A percentile compares a stretch with the other conserved stretches of the same genome.
These are phyloP conservation scores for Myxozyma monticola DNA, from an alignment of 805 yeast genomes.

Conservation along the genomic window DNA sequence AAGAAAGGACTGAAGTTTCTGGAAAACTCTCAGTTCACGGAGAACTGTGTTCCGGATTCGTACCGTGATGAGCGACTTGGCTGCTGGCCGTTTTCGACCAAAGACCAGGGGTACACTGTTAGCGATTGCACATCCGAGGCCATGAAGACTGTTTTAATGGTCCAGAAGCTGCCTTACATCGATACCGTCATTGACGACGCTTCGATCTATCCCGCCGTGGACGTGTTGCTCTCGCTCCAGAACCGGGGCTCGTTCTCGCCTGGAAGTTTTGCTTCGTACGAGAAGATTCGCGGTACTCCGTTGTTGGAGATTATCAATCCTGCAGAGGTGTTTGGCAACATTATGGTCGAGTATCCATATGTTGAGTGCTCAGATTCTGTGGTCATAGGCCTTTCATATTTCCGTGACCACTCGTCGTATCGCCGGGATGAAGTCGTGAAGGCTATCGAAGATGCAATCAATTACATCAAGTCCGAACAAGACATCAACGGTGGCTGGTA, in stretches of 20 bases:
- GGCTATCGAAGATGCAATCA: conserved; percentile 74
- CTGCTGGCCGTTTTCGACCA: conserved; percentile 95
- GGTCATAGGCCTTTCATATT: conserved; percentile 82
- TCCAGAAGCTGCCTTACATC: conserved; percentile 60
- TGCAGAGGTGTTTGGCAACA: conserved; percentile 96
- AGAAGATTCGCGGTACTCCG: conserved; percentile 77
- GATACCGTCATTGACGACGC: conserved; percentile 55
- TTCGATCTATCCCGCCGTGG: conserved; percentile 66
- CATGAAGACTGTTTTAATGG: conserved; percentile 90
- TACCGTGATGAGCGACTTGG: conserved; percentile 83
- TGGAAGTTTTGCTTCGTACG: conserved; percentile 94
- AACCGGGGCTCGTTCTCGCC: conserved; percentile 74
- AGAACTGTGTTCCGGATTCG: conserved; percentile 72
- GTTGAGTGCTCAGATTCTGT: conserved; percentile 98
- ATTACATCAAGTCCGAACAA: conserved; percentile 70
- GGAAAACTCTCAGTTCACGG: conserved; percentile 79
- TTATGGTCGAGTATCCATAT: conserved; percentile 98
- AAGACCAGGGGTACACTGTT: conserved; percentile 93
- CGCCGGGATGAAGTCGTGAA: conserved; percentile 60
- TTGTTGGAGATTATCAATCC: conserved; percentile 79
- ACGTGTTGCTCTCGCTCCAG: conserved; percentile 72
- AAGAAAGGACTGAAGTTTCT: conserved; percentile 69
- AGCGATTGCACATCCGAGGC: conserved; percentile 98
- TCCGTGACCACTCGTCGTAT: conserved; percentile 65
- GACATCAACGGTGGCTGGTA: conserved; percentile 91